phyloP scores from a whole-genome alignment of 164 flowering plant species.

The Piper betle region DNA sequence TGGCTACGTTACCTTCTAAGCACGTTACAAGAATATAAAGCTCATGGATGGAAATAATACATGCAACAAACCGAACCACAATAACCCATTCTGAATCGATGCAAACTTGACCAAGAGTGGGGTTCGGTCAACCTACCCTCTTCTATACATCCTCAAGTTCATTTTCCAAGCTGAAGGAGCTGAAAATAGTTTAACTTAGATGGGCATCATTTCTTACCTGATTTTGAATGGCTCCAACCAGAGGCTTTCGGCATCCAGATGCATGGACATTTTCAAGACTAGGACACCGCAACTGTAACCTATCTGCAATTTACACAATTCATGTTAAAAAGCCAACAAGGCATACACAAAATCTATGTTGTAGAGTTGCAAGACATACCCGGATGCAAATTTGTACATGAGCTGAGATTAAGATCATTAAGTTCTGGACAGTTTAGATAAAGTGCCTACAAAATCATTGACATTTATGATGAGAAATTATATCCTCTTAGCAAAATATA shows the following conservation, averaged over 20 bases:
- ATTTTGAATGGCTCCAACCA: conserved; percentile 41
- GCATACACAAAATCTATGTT: background rate
- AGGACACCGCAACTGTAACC: conserved; percentile 74
- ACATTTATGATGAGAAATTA: conserved; percentile 3
- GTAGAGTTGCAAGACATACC: conserved; percentile 27
- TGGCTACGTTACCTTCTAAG: no score
- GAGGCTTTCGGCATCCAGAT: conserved; percentile 49
- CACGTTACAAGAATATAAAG: background rate
- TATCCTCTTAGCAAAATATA: background rate
- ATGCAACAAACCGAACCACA: background rate
- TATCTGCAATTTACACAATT: conserved; percentile 28
- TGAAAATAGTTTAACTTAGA: background rate
- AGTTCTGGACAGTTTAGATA: conserved; percentile 82
- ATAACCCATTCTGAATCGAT: background rate
- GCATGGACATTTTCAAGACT: conserved; percentile 73
- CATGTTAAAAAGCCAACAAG: background rate
- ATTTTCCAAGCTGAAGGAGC: background rate
- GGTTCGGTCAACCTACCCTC: background rate
- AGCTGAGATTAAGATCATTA: conserved; percentile 69
- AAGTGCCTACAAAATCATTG: conserved; percentile 54
- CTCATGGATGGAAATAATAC: background rate
- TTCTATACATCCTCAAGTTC: background rate
- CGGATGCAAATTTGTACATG: conserved; percentile 77
- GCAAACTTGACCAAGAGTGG: background rate
- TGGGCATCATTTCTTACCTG: conserved; percentile 36